Base-by-base conservation (phyloP, 768 basidiomycete genomes). In the Hortiboletus flavorubellus region DNA sequence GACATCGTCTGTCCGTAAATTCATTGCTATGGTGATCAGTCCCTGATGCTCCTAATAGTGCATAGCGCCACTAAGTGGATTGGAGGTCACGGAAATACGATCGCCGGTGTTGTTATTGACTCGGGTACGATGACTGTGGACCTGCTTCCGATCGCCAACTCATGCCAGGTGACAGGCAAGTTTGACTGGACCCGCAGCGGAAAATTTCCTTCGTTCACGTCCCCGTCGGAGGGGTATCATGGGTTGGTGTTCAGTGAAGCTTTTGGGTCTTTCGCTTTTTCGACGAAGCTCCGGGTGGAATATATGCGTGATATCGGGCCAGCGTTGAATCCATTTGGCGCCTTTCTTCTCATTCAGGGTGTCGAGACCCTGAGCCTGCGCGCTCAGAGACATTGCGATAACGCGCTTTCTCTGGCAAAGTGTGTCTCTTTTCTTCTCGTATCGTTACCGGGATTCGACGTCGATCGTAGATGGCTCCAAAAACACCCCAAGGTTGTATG, bases 61-160 rank as follows among this genome's bases (percentile, higher is more conserved):
- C 85, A 91, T 67, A 87, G 84, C 47, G 87, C 87, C 1, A 91
- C 90, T 1, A 91, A 93, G 64, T 93, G 90, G 91, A 90, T 91
- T 34, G 85, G 86, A 12, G 86, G 87, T 0, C 88, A 90, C 56
- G 89, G 91, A 31, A 91, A 85, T 0, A 87, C 86, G 23, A 88
- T 93, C 45, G 89, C 78, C 5, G 91, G 90, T 40, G 81, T 90
- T 30, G 73, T 93, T 54, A 69, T 92, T 45, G 89, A 91, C 67
- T 78, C 80, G 9, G 89, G 88, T 80, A 46, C 26, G 26, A 26
- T 3, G 26, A 26, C 26, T 26, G 5, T 26, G 26, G 26, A 26
- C 26, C 26, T 5, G 26, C 26, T 26, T 26, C 26, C 26, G 2
- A 4, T 26, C 4, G 26, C 26, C 26, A 26, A 26, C 26, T 26